Base-by-base conservation (phyloP, 2,329 filamentous ascomycete species). In the Diaporthe aspalathi region DNA sequence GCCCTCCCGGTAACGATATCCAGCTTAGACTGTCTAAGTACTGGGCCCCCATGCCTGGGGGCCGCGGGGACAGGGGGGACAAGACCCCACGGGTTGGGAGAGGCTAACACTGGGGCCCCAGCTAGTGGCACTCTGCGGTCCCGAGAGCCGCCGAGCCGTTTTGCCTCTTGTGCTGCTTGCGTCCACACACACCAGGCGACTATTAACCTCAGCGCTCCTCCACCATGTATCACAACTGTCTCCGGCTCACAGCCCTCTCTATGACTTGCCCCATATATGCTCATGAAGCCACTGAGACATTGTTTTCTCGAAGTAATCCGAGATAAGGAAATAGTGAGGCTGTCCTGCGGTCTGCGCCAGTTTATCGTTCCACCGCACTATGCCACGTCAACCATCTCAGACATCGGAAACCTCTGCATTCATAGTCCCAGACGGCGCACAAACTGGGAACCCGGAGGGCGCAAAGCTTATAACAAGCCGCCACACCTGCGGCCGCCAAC, bases 131-230 rank as follows among this genome's bases (percentile, higher is more conserved):
- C 62, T 69, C 66, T n/a, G 56, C 60, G 67, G 68, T 53, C 43
- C 70, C 70, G 67, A 69, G 29, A 69, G 22, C 67, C 67, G 67
- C 67, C 66, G 68, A 57, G 60, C 60, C 60, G 60, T 50, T 22
- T 35, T 35, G 5, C 9, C 32, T 35, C 5, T 35, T 4, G 52
- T 38, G 35, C 12, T 38, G 35, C 11, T 29, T 56, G 29, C 50
- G 29, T 50, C 35, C 57, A 50, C n/a, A 35, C 29, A 16, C 20
- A 47, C 12, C 22, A 20, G 9, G 5, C n/a, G 9, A 24, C n/a
- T n/a, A n/a, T n/a, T n/a, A n/a, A n/a, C n/a, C n/a, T n/a, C n/a
- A n/a, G n/a, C n/a, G n/a, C n/a, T n/a, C n/a, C n/a, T n/a, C n/a
- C n/a, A n/a, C n/a, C n/a, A 50, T 24, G 43, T 50, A 27, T 50